Base-by-base conservation (phyloP, 2,329 filamentous ascomycete species). In the Pseudocercospora crystallina region DNA sequence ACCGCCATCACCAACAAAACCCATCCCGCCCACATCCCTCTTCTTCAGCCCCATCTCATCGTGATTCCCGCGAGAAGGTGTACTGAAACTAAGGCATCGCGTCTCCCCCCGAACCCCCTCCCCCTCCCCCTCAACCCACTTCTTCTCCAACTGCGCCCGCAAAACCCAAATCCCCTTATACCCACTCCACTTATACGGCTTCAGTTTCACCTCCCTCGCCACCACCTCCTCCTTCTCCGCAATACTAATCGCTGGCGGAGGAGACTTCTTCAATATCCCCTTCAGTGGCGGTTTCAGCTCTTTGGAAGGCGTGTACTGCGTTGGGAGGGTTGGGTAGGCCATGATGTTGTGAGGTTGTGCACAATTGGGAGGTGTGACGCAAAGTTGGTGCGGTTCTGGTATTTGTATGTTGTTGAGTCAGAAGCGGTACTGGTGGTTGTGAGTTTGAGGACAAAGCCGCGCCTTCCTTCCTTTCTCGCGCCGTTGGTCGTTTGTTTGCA, bases 181-280 rank as follows among this genome's bases (percentile, higher is more conserved):
- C n/a, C 44, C 44, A 11, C 13, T 35, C 44, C 37, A 47, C 26
- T 35, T 17, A 26, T 45, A 45, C 30, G 43, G 43, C 29, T 32
- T 26, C 20, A n/a, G n/a, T n/a, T 34, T 34, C 32, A 34, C 9
- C n/a, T n/a, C 32, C 32, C 9, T 34, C n/a, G 9, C 32, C 8
- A 34, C 32, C 32, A 34, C 8, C 33, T n/a, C 4, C 4, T n/a
- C 12, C 33, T n/a, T n/a, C 33, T n/a, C 5, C 4, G 33, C 17
- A 5, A 13, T 3, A 2, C 12, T 42, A 2, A 42, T 8, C 5
- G 14, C 30, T 26, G 20, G 3, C 17, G 14, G 43, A n/a, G 43
- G 43, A 9, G 32, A 37, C 32, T 45, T 45, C 43, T 45, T 45
- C 15, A 45, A 15, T n/a, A 45, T 45, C 17, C 43, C 34, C 14